phyloP scores from a whole-genome alignment of 2,329 filamentous ascomycete genomes.

The Trichothecium roseum region DNA sequence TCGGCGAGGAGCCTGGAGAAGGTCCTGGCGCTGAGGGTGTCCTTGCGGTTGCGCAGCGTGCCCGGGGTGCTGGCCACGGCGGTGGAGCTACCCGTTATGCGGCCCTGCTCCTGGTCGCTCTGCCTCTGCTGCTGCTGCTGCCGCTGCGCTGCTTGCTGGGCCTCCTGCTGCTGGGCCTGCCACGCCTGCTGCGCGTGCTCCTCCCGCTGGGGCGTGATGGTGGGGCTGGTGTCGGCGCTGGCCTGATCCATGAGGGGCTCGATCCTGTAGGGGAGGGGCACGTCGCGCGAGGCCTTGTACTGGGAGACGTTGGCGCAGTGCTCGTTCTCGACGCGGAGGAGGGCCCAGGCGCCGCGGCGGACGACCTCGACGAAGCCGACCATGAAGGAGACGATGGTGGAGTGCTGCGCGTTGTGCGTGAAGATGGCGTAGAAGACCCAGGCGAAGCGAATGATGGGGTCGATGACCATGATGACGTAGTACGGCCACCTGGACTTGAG shows the following conservation, averaged over 20 bases:
- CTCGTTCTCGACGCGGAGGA: constrained; percentile 95
- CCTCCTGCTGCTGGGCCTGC: constrained; percentile 6
- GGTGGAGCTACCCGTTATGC: constrained; percentile 10
- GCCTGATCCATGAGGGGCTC: constrained; percentile 33
- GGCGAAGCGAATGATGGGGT: constrained; percentile 79
- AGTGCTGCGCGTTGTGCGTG: constrained; percentile 70
- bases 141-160: constrained; percentile 3
- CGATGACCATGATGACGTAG: constrained; percentile 72
- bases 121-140: constrained; percentile 1
- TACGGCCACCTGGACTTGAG: constrained; percentile 76
- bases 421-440: constrained; percentile 94
- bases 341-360: constrained; percentile 81
- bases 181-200: constrained; percentile 11
- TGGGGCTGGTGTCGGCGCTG: constrained; percentile 22
- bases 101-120: constrained; percentile 2
- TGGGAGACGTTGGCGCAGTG: constrained; percentile 86
- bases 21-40: constrained; percentile 18
- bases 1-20: constrained; percentile 61
- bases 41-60: constrained; percentile 20
- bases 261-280: constrained; percentile 72
- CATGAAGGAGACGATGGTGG: constrained; percentile 68
- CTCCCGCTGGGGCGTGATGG: constrained; percentile 8
- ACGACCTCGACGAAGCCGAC: constrained; percentile 69
- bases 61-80: constrained; percentile 11
- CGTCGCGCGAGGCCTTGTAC: constrained; percentile 81